Base-by-base conservation (phyloP, 257 asterid species). In the Buddleja alternifolia region DNA sequence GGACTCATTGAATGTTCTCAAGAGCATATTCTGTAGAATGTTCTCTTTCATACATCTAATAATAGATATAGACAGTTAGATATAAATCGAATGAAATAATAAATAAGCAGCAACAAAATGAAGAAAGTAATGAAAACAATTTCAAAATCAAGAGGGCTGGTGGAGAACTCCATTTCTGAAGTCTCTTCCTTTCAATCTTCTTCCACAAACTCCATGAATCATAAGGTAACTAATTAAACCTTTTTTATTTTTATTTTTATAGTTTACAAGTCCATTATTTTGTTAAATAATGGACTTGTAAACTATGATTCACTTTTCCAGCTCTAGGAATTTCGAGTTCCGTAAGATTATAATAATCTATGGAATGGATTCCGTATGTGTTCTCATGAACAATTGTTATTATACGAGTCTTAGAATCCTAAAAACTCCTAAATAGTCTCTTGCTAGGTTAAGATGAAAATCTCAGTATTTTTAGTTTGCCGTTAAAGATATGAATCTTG, bases 11-110 rank as follows among this genome's bases (percentile, higher is more conserved):
- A 29, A 29, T 29, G 34, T 5, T 21, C 51, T 37, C 63, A 15
- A 25, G 2, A 55, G 73, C 34, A 67, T 67, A 67, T 67, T 67
- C 73, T 42, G 52, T 41, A 15, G 64, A 25, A 67, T 67, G 56
- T 67, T 5, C 73, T 40, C 25, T 53, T 40, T 6, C 15, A 58
- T 15, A 58, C 40, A 34, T 4, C 1, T 4, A 51, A 17, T 0
- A 7, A 4, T 32, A 23, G 1, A 62, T 20, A 66, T 17, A 56
- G 34, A n/a, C n/a, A n/a, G n/a, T 29, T 29, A 29, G 34, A 29
- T 9, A 6, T 37, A 39, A 36, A 14, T 21, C 40, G 10, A 29
- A 40, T 39, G 29, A 66, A 23, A 29, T 29, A 7, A 25, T 0
- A 54, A 53, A 37, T 14, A 52, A 8, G 17, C 58, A 64, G 34